Evolutionary conservation across 768 basidiomycete species (phyloP), one percentile per base, ranked within the genome.

Genomic region (Calvatia gigantea): DNA sequence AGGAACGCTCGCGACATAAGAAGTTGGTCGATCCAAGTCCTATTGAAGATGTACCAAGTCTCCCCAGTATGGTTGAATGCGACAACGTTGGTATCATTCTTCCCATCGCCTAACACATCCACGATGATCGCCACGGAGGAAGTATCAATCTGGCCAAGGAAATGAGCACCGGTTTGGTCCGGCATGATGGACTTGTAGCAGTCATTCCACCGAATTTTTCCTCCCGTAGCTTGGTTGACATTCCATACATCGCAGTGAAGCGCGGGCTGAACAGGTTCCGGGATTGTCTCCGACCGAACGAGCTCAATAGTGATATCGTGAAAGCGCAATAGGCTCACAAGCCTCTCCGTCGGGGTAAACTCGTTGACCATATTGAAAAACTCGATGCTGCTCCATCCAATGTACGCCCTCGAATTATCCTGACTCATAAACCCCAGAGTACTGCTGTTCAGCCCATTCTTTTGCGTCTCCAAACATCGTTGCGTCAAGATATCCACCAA

Each of bases 31-130:
- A 62, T 61, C 27, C 41, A 39, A 7, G 52, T 43, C 1, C 5
- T 21, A 21, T 57, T 53, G 9, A 51, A 41, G 11, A 31, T 32
- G 23, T 60, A 58, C 64, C 62, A 65, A 7, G 54, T 48, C 14
- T 45, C 5, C 12, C 64, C 62, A 3, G 42, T 51, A n/a, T 55
- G 45, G 31, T 62, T 56, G 4, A 64, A 37, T 17, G 58, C 57
- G 17, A 28, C 29, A 6, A 43, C 56, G 33, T 51, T 58, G 15
- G 35, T 62, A 17, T 46, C 42, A 14, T 47, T 47, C 19, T 51
- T 63, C 23, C 62, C 60, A 31, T 63, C 64, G 6, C 62, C 64
- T 6, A 65, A 41, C 28, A 61, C 45, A 27, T 59, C 54, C 4
- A 12, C 56, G 28, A 61, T 33, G 17, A 63, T 58, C 19, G 56